Evolutionary conservation across 441 rosid species (phyloP).

Genomic region (Erodium moschatum): DNA sequence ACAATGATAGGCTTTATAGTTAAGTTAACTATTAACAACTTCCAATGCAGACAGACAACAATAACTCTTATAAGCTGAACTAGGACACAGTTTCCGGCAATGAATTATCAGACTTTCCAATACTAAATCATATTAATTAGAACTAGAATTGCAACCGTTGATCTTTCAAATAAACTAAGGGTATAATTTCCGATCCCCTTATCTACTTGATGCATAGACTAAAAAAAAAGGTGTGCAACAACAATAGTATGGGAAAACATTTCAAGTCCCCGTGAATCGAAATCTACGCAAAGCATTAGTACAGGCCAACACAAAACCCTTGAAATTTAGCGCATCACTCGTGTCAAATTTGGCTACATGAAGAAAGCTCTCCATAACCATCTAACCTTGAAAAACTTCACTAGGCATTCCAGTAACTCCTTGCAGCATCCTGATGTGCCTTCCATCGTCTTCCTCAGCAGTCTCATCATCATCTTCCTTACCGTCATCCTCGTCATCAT

Average conservation of each 20-base stretch:
- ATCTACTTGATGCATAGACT: background rate
- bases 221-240: no score
- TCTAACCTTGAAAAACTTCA: conserved; percentile 38
- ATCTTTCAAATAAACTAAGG: background rate
- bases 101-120: background rate
- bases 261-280: no score
- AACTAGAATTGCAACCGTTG: background rate
- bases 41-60: background rate
- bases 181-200: background rate
- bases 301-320: background rate
- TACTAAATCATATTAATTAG: background rate
- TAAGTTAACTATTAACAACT: conserved; percentile 4
- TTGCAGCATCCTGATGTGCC: conserved; percentile 70
- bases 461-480: conserved; percentile 24
- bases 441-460: conserved; percentile 45
- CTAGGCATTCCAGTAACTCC: conserved; percentile 74
- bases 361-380: conserved; percentile 7
- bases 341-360: conserved; percentile 14
- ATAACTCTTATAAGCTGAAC: background rate
- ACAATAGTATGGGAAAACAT: no score
- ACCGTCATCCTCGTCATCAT: conserved; percentile 38
- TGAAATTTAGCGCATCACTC: background rate
- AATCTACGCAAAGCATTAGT: no score
- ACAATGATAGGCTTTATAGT: conserved; percentile 12
- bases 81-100: background rate